A percentile compares a stretch with the other conserved stretches of the same genome.
These are phyloP conservation scores for Cercophora sp. DNA, from an alignment of 495 filamentous ascomycete genomes.

Conservation along the genomic window DNA sequence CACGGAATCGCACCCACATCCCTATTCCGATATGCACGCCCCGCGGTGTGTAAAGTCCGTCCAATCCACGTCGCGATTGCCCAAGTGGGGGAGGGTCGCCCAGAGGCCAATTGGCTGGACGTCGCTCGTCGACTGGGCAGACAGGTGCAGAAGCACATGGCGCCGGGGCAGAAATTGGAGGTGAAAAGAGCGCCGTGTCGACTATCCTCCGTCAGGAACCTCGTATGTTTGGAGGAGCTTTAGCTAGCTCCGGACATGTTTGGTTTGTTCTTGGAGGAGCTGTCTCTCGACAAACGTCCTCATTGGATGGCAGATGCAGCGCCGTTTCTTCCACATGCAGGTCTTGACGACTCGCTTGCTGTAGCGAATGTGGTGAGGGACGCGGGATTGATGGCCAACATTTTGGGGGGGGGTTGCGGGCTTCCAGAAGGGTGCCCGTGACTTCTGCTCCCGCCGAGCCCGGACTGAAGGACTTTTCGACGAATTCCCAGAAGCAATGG, in stretches of 20 bases:
- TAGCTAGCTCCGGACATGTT: slow-evolving; percentile 16
- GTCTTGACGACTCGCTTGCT: slow-evolving; percentile 19
- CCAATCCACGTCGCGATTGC: no score
- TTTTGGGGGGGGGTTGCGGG: no score
- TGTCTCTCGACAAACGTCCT: neutral
- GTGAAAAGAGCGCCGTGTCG: slow-evolving; percentile 1
- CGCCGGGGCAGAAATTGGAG: slow-evolving; percentile 15
- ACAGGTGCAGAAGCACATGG: slow-evolving; percentile 9
- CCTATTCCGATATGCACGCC: no score
- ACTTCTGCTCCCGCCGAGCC: no score
- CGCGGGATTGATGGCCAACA: no score
- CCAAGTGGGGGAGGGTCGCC: no score
- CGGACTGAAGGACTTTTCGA: no score
- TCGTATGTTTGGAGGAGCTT: slow-evolving; percentile 11
- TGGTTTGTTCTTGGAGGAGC: neutral
- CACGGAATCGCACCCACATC: slow-evolving; percentile 12
- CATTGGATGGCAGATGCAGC: slow-evolving; percentile 21
- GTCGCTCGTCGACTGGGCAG: slow-evolving; percentile 9
- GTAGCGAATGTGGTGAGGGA: no score
- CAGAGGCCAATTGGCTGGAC: slow-evolving; percentile 5
- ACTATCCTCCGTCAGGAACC: neutral
- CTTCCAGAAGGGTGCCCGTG: no score
- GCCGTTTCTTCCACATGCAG: slow-evolving; percentile 20
- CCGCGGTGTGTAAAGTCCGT: no score
- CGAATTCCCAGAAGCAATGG: no score